A percentile compares a stretch with the other conserved stretches of the same genome.
phyloP scores from a whole-genome alignment of 73 alveolate species.

The Effrenium voratum region DNA sequence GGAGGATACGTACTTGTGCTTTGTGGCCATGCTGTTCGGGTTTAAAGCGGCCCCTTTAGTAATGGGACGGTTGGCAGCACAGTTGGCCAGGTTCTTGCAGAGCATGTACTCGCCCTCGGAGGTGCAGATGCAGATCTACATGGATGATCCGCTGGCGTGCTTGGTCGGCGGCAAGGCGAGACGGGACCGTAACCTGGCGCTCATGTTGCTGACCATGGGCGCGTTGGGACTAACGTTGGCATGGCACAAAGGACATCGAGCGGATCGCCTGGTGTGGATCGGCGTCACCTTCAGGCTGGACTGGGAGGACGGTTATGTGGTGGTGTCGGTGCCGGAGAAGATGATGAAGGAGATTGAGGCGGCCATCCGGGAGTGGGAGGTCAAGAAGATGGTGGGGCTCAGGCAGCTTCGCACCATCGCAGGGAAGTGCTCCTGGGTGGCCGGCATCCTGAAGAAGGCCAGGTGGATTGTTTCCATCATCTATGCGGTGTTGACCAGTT shows the following conservation, averaged over 20 bases:
- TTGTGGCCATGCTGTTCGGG: constrained; percentile 34
- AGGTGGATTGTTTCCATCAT: constrained; percentile 11
- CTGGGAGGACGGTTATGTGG: not conserved
- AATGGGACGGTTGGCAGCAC: not conserved
- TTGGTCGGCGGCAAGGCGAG: not conserved
- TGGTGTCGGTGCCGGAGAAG: constrained; percentile 15
- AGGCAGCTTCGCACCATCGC: not conserved
- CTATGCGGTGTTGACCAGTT: not conserved
- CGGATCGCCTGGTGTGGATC: not conserved
- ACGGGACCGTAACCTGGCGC: not conserved
- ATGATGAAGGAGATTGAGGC: not conserved
- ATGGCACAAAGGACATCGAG: not conserved
- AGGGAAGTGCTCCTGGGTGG: constrained; percentile 5
- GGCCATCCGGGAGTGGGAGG: not conserved
- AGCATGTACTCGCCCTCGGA: not conserved
- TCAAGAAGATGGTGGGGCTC: not conserved
- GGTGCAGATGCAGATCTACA: not conserved
- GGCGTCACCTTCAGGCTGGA: not conserved
- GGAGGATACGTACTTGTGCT: not conserved
- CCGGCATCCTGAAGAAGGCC: not conserved
- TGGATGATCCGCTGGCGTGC: constrained; percentile 18
- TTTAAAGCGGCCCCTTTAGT: constrained; percentile 2
- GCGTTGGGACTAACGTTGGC: constrained; percentile 5
- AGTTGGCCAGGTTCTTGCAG: constrained; percentile 9
- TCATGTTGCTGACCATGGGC: not conserved